Percentiles rank a stretch among this genome's conserved stretches.
These are phyloP conservation scores for Plectosphaerella sp. DNA, from an alignment of 2,329 filamentous ascomycete genomes.

Conservation along the genomic window DNA sequence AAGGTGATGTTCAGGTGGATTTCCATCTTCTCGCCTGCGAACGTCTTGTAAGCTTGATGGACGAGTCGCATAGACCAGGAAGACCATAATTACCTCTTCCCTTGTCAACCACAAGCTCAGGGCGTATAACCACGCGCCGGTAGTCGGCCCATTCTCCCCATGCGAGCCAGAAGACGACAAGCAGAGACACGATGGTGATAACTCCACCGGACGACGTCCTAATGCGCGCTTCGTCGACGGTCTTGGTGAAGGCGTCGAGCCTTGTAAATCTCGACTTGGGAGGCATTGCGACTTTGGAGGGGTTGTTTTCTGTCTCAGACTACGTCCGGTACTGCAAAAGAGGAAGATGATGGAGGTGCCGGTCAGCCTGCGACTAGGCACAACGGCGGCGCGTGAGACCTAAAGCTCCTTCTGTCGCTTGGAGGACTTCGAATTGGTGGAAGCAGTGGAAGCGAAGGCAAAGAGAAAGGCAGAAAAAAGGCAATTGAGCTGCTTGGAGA, in stretches of 20 bases:
- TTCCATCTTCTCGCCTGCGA: constrained; percentile 90
- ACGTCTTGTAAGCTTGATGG: constrained; percentile 2
- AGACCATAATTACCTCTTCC: constrained; percentile 64
- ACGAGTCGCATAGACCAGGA: background rate
- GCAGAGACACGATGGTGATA: constrained; percentile 84
- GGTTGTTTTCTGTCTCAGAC: background rate
- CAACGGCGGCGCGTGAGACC: constrained; percentile 6
- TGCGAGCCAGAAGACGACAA: constrained; percentile 83
- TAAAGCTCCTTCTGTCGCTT: background rate
- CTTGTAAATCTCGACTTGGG: constrained; percentile 90
- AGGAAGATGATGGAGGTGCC: background rate
- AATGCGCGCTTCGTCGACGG: constrained; percentile 94
- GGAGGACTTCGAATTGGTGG: background rate
- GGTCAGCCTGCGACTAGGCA: constrained; percentile 7
- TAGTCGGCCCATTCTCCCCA: constrained; percentile 98
- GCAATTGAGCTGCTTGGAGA: background rate
- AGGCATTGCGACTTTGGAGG: constrained; percentile 56
- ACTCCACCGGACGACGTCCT: constrained; percentile 94
- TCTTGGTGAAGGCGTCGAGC: constrained; percentile 99
- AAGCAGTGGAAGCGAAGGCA: background rate
- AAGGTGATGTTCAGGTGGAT: constrained; percentile 98
- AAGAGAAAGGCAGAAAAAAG: background rate
- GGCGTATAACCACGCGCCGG: constrained; percentile 76
- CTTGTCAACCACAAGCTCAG: constrained; percentile 94
- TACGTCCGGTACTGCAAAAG: background rate